phyloP scores from a whole-genome alignment of 2,329 filamentous ascomycete species.

The Clonostachys rosea region DNA sequence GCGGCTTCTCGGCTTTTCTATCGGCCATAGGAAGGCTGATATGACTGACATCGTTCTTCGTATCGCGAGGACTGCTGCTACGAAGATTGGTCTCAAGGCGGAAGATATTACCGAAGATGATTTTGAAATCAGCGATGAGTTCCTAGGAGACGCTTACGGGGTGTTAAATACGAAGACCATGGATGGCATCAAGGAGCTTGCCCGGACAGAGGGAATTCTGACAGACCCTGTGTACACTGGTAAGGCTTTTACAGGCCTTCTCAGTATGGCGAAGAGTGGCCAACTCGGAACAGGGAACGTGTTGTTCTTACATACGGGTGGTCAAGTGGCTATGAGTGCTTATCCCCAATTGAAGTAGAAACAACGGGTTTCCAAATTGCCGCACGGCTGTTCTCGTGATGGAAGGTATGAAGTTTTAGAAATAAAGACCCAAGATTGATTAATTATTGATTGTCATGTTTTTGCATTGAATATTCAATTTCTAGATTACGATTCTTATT shows the following conservation, averaged over 20 bases:
- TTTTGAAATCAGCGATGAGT: conserved; percentile 4
- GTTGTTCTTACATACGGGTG: conserved; percentile 8
- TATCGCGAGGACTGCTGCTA: conserved; percentile 3
- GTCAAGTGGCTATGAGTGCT: conserved; percentile 6
- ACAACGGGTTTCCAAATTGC: too few relatives aligned
- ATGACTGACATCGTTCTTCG: neutral
- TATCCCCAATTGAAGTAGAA: neutral
- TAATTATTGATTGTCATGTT: too few relatives aligned
- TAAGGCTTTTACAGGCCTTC: conserved; percentile 6
- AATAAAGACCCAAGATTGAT: too few relatives aligned
- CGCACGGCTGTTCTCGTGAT: too few relatives aligned
- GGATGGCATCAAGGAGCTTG: conserved; percentile 4
- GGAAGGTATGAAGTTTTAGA: too few relatives aligned
- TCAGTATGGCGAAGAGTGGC: conserved; percentile 3
- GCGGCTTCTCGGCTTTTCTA: conserved; percentile 4
- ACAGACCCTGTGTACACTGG: conserved; percentile 6
- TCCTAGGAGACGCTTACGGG: conserved; percentile 3
- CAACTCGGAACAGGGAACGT: conserved; percentile 1
- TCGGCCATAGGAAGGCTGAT: neutral
- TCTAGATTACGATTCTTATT: too few relatives aligned
- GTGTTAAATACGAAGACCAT: conserved; percentile 3
- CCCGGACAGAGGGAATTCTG: conserved; percentile 4
- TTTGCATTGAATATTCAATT: too few relatives aligned
- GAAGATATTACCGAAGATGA: conserved; percentile 3
- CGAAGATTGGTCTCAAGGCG: conserved; percentile 1